A percentile compares a stretch with the other conserved stretches of the same genome.
phyloP scores from a whole-genome alignment of 805 yeast genomes.

The Brettanomyces sp. region DNA sequence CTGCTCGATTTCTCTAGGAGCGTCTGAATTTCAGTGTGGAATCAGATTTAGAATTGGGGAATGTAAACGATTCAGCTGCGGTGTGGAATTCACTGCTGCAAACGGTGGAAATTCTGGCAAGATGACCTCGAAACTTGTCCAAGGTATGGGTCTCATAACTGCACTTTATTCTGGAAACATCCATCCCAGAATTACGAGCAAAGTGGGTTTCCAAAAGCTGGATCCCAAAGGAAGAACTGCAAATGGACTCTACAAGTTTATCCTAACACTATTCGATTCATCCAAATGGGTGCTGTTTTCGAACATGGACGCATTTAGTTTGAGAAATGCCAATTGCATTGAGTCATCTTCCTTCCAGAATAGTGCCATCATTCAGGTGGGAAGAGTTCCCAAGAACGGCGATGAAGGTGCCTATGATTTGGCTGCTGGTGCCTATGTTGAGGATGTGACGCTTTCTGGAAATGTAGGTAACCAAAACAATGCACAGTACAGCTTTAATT shows the following conservation, averaged over 20 bases:
- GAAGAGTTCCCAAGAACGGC: slow-evolving; percentile 26
- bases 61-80: slow-evolving; percentile 23
- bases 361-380: slow-evolving; percentile 40
- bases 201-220: slow-evolving; percentile 54
- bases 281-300: slow-evolving; percentile 58
- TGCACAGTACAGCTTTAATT: slow-evolving; percentile 31
- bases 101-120: slow-evolving; percentile 19
- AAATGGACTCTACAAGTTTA: slow-evolving; percentile 42
- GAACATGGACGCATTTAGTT: slow-evolving; percentile 12
- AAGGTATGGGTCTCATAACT: slow-evolving; percentile 77
- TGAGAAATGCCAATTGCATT: slow-evolving; percentile 22
- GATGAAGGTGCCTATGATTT: slow-evolving; percentile 41
- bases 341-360: slow-evolving; percentile 28
- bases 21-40: slow-evolving; percentile 30
- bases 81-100: slow-evolving; percentile 24
- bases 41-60: slow-evolving; percentile 21
- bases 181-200: slow-evolving; percentile 47
- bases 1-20: slow-evolving; percentile 46
- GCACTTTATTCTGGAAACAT: slow-evolving; percentile 43
- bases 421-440: slow-evolving; percentile 63
- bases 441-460: slow-evolving; percentile 34
- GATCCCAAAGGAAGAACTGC: slow-evolving; percentile 28
- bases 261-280: slow-evolving; percentile 43
- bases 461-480: slow-evolving; percentile 20
- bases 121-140: slow-evolving; percentile 47